Evolutionary conservation across 1,284 basidiomycete genomes (phyloP).

Genomic region (Apiotrichum akiyoshidainum): DNA sequence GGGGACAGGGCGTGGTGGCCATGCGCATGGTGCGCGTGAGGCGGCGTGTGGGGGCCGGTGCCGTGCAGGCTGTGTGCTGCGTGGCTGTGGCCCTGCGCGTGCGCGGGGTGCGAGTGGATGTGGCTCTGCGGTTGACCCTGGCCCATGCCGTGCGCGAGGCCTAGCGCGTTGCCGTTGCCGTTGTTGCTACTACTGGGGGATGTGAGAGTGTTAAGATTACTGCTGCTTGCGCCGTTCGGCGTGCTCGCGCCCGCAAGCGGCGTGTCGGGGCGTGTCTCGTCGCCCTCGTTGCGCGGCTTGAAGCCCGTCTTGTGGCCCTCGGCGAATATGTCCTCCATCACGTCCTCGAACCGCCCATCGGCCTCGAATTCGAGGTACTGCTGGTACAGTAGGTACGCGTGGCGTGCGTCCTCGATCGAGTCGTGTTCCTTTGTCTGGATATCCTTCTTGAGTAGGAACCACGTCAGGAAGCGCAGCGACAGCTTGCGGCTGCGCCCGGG

Average conservation of each 20-base stretch:
- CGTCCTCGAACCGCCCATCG: constrained; percentile 75
- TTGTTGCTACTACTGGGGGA: no score
- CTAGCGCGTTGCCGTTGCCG: neutral
- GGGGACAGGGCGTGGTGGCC: neutral
- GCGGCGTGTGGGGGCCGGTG: neutral
- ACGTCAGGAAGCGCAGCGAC: constrained; percentile 88
- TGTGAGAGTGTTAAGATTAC: no score
- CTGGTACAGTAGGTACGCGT: constrained; percentile 82
- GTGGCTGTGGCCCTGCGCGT: neutral
- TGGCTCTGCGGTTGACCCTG: neutral
- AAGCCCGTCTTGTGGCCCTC: constrained; percentile 51
- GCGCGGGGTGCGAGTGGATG: neutral
- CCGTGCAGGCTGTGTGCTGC: neutral
- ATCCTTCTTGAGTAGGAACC: constrained; percentile 83
- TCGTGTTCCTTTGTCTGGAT: constrained; percentile 94
- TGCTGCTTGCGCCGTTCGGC: neutral
- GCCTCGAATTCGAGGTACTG: constrained; percentile 74
- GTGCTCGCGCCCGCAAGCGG: neutral
- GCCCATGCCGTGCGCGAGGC: constrained; percentile 1
- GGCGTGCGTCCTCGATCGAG: constrained; percentile 91
- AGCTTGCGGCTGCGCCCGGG: constrained; percentile 76
- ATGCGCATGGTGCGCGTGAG: neutral
- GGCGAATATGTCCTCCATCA: constrained; percentile 68
- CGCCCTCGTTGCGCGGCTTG: constrained; percentile 17
- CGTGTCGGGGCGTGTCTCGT: neutral